Evolutionary conservation across 1,284 basidiomycete species (phyloP).

Genomic region (Anthracocystis walkeri): DNA sequence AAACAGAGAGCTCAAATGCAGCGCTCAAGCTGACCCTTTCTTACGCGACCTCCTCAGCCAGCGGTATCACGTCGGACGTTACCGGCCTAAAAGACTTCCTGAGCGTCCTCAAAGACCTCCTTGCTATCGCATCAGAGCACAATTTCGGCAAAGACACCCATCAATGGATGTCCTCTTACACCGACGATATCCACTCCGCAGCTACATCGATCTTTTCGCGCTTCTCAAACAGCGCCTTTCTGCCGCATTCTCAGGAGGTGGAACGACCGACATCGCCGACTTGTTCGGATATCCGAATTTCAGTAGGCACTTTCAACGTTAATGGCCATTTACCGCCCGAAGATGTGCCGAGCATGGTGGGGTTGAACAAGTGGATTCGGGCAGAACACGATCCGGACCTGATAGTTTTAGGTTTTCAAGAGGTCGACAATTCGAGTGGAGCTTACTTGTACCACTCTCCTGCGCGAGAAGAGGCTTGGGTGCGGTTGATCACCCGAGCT

Average conservation of each 20-base stretch:
- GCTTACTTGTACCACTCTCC: slow-evolving; percentile 60
- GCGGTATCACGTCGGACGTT: slow-evolving; percentile 34
- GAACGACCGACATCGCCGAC: slow-evolving; percentile 37
- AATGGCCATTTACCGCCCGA: slow-evolving; percentile 25
- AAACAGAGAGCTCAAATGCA: slow-evolving; percentile 16
- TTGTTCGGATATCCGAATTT: slow-evolving; percentile 43
- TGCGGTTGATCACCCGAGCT: slow-evolving; percentile 10
- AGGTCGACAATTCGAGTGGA: slow-evolving; percentile 44
- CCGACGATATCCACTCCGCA: slow-evolving; percentile 15
- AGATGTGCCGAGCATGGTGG: slow-evolving; percentile 25
- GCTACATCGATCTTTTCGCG: slow-evolving; percentile 44
- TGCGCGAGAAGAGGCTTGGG: slow-evolving; percentile 45
- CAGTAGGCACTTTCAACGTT: slow-evolving; percentile 49
- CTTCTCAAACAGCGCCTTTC: slow-evolving; percentile 40
- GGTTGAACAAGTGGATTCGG: slow-evolving; percentile 45
- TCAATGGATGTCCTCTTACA: slow-evolving; percentile 37
- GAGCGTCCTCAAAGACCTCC: slow-evolving; percentile 42
- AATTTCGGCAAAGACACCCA: slow-evolving; percentile 23
- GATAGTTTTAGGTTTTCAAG: slow-evolving; percentile 52
- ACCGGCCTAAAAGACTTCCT: slow-evolving; percentile 50
- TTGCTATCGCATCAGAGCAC: slow-evolving; percentile 32
- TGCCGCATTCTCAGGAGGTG: slow-evolving; percentile 1
- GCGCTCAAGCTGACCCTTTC: slow-evolving; percentile 32
- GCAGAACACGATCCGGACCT: slow-evolving; percentile 52
- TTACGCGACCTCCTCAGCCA: slow-evolving; percentile 9